phyloP scores from a whole-genome alignment of 768 basidiomycete genomes.

The Collybia mongolica region DNA sequence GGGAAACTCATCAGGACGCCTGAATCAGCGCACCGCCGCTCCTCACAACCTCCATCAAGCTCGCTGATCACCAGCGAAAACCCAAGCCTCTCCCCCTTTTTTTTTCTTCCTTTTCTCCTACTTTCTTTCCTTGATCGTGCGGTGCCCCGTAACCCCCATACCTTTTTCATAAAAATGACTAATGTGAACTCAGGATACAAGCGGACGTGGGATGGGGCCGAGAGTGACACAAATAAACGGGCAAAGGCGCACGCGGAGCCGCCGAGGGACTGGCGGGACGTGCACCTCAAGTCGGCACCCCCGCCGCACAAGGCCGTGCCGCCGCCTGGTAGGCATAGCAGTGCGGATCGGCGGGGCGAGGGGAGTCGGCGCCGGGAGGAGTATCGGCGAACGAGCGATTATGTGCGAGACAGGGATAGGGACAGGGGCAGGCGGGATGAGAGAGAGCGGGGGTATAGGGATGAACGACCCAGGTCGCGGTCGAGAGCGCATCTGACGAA shows the following conservation, averaged over 20 bases:
- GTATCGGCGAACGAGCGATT: conserved; percentile 25
- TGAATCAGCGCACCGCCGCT: conserved; percentile 1
- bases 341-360: conserved; percentile 12
- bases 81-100: neutral
- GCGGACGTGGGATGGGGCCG: conserved; percentile 68
- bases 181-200: conserved; percentile 83
- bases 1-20: neutral
- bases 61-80: no score
- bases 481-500: conserved; percentile 1
- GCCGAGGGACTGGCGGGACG: conserved; percentile 69
- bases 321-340: conserved; percentile 27
- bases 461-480: conserved; percentile 20
- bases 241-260: conserved; percentile 46
- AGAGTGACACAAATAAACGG: conserved; percentile 50
- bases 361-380: conserved; percentile 27
- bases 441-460: conserved; percentile 20
- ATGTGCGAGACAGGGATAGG: conserved; percentile 21
- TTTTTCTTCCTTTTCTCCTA: conserved; percentile 10
- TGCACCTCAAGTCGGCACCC: conserved; percentile 46
- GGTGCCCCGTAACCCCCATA: conserved; percentile 71
- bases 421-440: conserved; percentile 19
- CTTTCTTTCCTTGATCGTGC: conserved; percentile 61
- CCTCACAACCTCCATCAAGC: neutral
- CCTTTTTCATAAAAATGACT: conserved; percentile 57
- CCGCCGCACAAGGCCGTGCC: conserved; percentile 17